These are phyloP conservation scores for Vaccinium corymbosum DNA, from an alignment of 148 eudicot species.

Conservation along the genomic window DNA sequence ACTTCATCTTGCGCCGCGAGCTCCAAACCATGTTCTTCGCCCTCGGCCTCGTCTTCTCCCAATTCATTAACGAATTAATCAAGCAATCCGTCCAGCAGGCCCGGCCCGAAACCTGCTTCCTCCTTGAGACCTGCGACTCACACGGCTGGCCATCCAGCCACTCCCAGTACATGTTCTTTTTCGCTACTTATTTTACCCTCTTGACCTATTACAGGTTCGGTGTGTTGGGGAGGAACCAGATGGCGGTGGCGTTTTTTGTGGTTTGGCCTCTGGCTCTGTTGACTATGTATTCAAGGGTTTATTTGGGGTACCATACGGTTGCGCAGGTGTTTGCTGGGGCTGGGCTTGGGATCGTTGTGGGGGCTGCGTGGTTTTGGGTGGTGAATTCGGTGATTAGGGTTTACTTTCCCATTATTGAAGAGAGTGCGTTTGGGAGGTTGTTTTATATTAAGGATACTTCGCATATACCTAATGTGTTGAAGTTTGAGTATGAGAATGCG, in stretches of 20 bases:
- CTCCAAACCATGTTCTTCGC: conserved; percentile 72
- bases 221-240: conserved; percentile 37
- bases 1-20: conserved; percentile 87
- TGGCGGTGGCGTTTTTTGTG: conserved; percentile 28
- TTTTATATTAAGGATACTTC: conserved; percentile 87
- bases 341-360: conserved; percentile 51
- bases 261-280: conserved; percentile 69
- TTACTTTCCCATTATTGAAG: conserved; percentile 63
- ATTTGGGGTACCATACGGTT: conserved; percentile 79
- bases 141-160: conserved; percentile 98
- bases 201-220: conserved; percentile 41
- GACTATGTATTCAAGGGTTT: conserved; percentile 82
- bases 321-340: conserved; percentile 91
- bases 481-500: conserved; percentile 70
- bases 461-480: conserved; percentile 74
- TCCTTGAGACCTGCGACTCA: conserved; percentile 84
- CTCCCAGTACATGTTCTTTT: conserved; percentile 83
- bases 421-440: conserved; percentile 67
- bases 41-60: conserved; percentile 64
- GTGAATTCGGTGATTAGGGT: conserved; percentile 39
- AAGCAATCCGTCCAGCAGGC: conserved; percentile 64
- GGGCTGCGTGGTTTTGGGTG: conserved; percentile 69
- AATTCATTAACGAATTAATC: conserved; percentile 64
- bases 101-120: conserved; percentile 70
- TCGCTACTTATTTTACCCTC: conserved; percentile 63